Conservation (phyloP, 169 alveolate genomes). For the Cryptosporidium xiaoi region DNA sequence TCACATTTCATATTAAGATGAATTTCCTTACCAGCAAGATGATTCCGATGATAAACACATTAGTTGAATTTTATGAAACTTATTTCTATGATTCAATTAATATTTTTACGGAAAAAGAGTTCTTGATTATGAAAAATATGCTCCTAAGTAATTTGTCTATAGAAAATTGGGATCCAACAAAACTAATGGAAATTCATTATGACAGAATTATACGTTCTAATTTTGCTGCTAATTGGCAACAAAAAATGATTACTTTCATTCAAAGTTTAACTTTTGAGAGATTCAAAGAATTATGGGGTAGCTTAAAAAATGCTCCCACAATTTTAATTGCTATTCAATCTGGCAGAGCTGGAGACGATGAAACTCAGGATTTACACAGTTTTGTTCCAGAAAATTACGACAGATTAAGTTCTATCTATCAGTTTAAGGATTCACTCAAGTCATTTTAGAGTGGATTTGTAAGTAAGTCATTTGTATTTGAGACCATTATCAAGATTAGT, state of each 20-base stretch:
- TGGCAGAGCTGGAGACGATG: constrained; percentile 10
- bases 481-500: too few relatives aligned
- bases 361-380: neutral
- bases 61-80: constrained; percentile 18
- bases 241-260: neutral
- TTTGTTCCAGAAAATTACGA: constrained; percentile 48
- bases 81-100: constrained; percentile 29
- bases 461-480: too few relatives aligned
- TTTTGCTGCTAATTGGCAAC: constrained; percentile 16
- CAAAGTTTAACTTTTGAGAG: neutral
- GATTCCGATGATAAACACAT: constrained; percentile 2
- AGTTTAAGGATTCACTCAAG: constrained; percentile 38
- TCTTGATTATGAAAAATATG: constrained; percentile 30
- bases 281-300: constrained; percentile 4
- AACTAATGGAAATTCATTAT: constrained; percentile 14
- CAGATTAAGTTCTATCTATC: constrained; percentile 32
- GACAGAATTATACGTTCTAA: constrained; percentile 34
- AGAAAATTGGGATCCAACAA: constrained; percentile 8
- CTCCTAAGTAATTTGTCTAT: constrained; percentile 16
- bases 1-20: constrained; percentile 23
- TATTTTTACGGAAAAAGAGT: constrained; percentile 26
- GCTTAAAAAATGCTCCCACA: constrained; percentile 33
- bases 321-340: constrained; percentile 38
- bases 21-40: constrained; percentile 31
- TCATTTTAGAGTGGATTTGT: neutral